Percentiles rank a stretch among this genome's conserved stretches.
Evolutionary conservation across 345 rosid species (phyloP).

Genomic region (Eucalyptus regnans): DNA sequence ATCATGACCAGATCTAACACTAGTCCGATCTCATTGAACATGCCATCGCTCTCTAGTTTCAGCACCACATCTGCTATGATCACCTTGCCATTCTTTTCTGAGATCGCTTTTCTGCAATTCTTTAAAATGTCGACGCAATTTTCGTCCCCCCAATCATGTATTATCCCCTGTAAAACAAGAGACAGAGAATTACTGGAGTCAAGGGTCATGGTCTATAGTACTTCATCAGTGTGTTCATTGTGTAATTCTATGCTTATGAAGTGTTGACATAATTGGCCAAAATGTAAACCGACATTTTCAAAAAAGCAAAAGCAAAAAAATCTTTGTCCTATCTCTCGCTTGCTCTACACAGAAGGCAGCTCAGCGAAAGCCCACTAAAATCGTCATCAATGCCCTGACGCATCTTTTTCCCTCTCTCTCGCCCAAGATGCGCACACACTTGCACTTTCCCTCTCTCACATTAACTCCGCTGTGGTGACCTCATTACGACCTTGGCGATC

Average conservation of each 20-base stretch:
- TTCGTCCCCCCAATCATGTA: background rate
- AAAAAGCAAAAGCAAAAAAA: accelerated
- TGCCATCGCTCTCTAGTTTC: background rate
- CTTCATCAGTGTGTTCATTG: too few relatives aligned
- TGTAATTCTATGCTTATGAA: too few relatives aligned
- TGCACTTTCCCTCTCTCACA: too few relatives aligned
- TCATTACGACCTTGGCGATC: background rate
- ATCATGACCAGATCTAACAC: conserved; percentile 8
- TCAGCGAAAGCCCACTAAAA: too few relatives aligned
- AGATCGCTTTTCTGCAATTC: background rate
- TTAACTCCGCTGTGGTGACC: too few relatives aligned
- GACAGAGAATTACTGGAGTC: background rate
- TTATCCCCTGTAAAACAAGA: background rate
- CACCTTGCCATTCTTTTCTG: background rate
- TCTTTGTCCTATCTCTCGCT: background rate
- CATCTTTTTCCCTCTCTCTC: too few relatives aligned
- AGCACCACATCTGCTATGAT: background rate
- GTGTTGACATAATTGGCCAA: background rate
- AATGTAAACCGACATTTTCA: background rate
- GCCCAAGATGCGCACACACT: too few relatives aligned
- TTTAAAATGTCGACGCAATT: background rate
- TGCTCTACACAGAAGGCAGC: background rate
- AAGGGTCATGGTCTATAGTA: too few relatives aligned
- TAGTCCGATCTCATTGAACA: background rate
- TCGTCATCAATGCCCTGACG: too few relatives aligned